Base-by-base conservation (phyloP, 1,139 yeast species). In the Pichia sp. region DNA sequence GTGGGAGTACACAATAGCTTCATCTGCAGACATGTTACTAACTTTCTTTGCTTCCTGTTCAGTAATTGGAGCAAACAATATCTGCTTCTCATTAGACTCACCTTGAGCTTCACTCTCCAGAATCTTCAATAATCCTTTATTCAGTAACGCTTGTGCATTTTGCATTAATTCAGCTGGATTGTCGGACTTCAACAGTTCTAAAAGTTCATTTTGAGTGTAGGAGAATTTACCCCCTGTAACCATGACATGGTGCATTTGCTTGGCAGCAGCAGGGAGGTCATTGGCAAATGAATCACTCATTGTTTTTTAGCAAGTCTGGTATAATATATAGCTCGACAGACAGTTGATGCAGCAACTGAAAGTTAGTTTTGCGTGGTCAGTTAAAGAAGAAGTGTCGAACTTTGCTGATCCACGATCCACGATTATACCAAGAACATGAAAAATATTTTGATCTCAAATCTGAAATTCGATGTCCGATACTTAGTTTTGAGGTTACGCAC, bases 1-100 rank as follows among this genome's bases (percentile, higher is more conserved):
- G 54, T 86, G 79, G 1, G 91, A 77, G 56, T 88, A 93, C 25
- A 91, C 83, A 74, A 91, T 77, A 24, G 91, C 82, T 59, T 93
- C 98, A 52, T 93, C 99, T 16, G 77, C 75, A 13, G 72, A 58
- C 95, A 91, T 86, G 28, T 74, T 70, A 25, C 77, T 67, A 45
- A 83, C 74, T 52, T 80, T 82, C 23, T 65, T 69, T 10, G 94
- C 93, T 46, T 84, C 94, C 13, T 67, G 60, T 29, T 66, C 59
- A 14, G 75, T 67, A 6, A 81, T 80, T 0, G 91, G 85, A 55
- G 82, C 85, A 60, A 87, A 88, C 53, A 71, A 70, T 81, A 66
- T 44, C 68, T 32, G 36, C 38, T 46, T 45, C 21, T 82, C 42
- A 19, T 32, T 37, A 70, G 79, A 39, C 77, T 86, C 47, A 69